phyloP scores from a whole-genome alignment of 1,284 basidiomycete species.

The Cystobasidiaceae sp. region DNA sequence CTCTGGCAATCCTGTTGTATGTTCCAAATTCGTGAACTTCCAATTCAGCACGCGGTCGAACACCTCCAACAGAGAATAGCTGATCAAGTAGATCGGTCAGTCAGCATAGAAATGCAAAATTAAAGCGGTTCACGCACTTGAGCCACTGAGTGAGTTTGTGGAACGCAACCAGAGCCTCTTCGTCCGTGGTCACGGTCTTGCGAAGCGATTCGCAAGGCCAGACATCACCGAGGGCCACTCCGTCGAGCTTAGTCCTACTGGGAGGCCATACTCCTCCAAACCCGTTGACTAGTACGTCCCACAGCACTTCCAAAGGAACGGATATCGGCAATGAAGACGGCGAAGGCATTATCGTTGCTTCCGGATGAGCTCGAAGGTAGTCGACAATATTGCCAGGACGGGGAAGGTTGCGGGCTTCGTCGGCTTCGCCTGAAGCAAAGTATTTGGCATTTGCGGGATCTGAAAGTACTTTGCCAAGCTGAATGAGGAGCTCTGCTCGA shows the following conservation, averaged over 20 bases:
- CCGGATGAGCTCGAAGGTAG: conserved; percentile 54
- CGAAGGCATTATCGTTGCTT: conserved; percentile 47
- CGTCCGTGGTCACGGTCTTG: conserved; percentile 38
- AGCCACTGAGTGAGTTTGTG: conserved; percentile 94
- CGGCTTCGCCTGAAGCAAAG: conserved; percentile 56
- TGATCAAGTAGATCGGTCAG: neutral
- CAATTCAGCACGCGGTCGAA: conserved; percentile 71
- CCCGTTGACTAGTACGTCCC: conserved; percentile 75
- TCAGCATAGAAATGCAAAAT: neutral
- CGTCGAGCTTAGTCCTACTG: conserved; percentile 62
- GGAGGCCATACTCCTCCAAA: conserved; percentile 83
- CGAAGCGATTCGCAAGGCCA: conserved; percentile 62
- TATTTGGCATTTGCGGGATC: conserved; percentile 56
- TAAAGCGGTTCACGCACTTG: conserved; percentile 42
- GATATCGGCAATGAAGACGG: conserved; percentile 55
- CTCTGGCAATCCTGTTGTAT: conserved; percentile 78
- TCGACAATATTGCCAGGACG: conserved; percentile 68
- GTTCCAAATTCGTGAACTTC: conserved; percentile 66
- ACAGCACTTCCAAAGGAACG: conserved; percentile 54
- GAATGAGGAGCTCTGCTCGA: conserved; percentile 67
- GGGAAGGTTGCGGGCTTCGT: conserved; percentile 37
- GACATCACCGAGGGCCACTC: conserved; percentile 74
- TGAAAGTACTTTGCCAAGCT: conserved; percentile 63
- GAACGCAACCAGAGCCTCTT: conserved; percentile 77
- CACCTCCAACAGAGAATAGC: conserved; percentile 75